Conservation (phyloP, 2,329 filamentous ascomycete species). For the Rhynchosporium agropyri region DNA sequence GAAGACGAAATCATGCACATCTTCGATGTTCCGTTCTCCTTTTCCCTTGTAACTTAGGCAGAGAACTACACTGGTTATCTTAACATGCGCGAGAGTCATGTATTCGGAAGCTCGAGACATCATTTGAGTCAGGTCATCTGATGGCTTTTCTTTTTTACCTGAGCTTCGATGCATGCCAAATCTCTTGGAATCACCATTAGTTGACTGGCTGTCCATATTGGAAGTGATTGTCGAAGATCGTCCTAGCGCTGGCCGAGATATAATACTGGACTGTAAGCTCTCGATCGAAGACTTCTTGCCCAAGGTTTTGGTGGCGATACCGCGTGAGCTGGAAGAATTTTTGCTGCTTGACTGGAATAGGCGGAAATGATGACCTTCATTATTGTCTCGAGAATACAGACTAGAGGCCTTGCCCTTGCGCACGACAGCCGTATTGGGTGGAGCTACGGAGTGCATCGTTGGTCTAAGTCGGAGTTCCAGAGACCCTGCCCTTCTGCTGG, state of each 20-base stretch:
- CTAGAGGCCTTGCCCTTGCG: conserved; percentile 35
- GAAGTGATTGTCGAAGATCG: conserved; percentile 36
- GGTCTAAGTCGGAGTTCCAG: conserved; percentile 82
- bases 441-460: conserved; percentile 66
- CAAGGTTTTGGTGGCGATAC: conserved; percentile 31
- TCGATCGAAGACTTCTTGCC: conserved; percentile 41
- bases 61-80: conserved; percentile 90
- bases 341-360: conserved; percentile 48
- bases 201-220: conserved; percentile 33
- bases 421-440: conserved; percentile 33
- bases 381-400: conserved; percentile 34
- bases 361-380: conserved; percentile 45
- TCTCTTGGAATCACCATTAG: conserved; percentile 46
- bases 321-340: conserved; percentile 30
- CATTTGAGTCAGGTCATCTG: conserved; percentile 95
- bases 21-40: conserved; percentile 91
- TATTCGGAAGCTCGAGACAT: conserved; percentile 92
- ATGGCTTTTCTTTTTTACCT: conserved; percentile 56
- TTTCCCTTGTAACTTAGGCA: conserved; percentile 97
- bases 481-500: conserved; percentile 67
- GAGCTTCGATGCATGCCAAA: conserved; percentile 54
- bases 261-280: conserved; percentile 36
- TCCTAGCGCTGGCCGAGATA: conserved; percentile 35
- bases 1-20: conserved; percentile 98
- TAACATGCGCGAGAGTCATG: conserved; percentile 96